Percentiles rank a stretch among this genome's conserved stretches.
phyloP scores from a whole-genome alignment of 495 filamentous ascomycete species.

The Talaromyces borbonicus region DNA sequence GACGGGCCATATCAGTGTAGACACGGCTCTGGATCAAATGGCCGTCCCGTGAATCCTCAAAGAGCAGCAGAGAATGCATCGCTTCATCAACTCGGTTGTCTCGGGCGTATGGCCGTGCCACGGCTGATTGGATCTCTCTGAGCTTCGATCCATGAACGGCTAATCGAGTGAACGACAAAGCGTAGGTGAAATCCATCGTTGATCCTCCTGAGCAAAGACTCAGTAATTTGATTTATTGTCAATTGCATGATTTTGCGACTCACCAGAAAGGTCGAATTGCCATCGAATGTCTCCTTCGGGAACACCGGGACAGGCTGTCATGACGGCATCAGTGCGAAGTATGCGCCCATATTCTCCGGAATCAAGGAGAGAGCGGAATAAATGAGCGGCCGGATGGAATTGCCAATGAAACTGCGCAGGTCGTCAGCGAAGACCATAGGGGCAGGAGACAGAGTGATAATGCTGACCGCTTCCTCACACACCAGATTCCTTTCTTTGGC shows the following conservation, averaged over 20 bases:
- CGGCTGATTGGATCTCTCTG: constrained; percentile 10
- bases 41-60: constrained; percentile 9
- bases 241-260: not conserved
- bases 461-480: constrained; percentile 11
- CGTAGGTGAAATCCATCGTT: constrained; percentile 17
- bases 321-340: constrained; percentile 14
- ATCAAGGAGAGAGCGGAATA: constrained; percentile 21
- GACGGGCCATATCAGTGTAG: constrained; percentile 19
- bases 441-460: too few species aligned
- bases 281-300: constrained; percentile 44
- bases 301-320: constrained; percentile 14
- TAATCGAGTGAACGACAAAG: constrained; percentile 17
- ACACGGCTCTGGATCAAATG: constrained; percentile 14
- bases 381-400: constrained; percentile 31
- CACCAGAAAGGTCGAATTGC: constrained; percentile 41
- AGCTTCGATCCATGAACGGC: constrained; percentile 12
- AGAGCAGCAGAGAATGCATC: constrained; percentile 20
- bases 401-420: constrained; percentile 26
- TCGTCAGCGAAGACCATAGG: too few species aligned
- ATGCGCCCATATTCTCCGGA: constrained; percentile 20
- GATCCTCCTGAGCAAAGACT: constrained; percentile 14
- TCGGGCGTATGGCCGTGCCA: constrained; percentile 7
- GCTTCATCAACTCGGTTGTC: constrained; percentile 24
- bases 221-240: not conserved
- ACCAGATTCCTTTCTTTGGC: constrained; percentile 7